Percentiles rank a stretch among this genome's conserved stretches.
These are phyloP conservation scores for Claviceps arundinis DNA, from an alignment of 2,329 filamentous ascomycete genomes.

Conservation along the genomic window DNA sequence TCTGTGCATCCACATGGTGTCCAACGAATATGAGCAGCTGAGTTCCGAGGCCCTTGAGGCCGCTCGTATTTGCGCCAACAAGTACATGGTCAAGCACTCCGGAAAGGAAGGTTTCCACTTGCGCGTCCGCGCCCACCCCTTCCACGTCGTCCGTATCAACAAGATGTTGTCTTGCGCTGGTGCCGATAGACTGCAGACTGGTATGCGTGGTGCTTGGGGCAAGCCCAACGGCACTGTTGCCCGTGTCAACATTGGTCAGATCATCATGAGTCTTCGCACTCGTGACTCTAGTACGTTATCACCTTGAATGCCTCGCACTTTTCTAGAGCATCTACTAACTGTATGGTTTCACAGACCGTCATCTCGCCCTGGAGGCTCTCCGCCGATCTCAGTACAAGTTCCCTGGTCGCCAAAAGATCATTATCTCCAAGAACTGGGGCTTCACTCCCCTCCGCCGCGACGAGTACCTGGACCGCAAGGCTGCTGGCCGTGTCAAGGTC, in stretches of 20 bases:
- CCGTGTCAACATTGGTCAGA: slow-evolving; percentile 99
- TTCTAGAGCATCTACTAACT: not conserved
- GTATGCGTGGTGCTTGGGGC: slow-evolving; percentile 99
- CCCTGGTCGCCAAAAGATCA: slow-evolving; percentile 99
- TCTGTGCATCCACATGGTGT: slow-evolving; percentile 96
- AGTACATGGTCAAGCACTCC: slow-evolving; percentile 66
- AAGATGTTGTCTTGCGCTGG: slow-evolving; percentile 99
- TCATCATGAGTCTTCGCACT: slow-evolving; percentile 93
- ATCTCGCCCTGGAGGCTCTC: slow-evolving; percentile 92
- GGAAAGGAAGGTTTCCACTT: slow-evolving; percentile 66
- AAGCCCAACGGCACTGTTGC: slow-evolving; percentile 98
- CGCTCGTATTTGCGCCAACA: slow-evolving; percentile 99
- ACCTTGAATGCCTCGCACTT: not conserved
- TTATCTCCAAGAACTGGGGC: slow-evolving; percentile 99
- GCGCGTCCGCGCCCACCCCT: slow-evolving; percentile 83
- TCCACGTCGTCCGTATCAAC: slow-evolving; percentile 99
- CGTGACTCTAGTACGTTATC: slow-evolving; percentile 67
- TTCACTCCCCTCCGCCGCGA: slow-evolving; percentile 98
- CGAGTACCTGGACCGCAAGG: slow-evolving; percentile 93
- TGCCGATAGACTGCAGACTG: slow-evolving; percentile 99
- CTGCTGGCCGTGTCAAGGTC: slow-evolving; percentile 83
- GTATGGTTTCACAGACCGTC: slow-evolving; percentile 49
- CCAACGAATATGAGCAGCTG: slow-evolving; percentile 99
- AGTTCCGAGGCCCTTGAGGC: slow-evolving; percentile 99
- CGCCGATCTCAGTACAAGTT: slow-evolving; percentile 99